Conservation (phyloP, 345 rosid genomes). For the Cardiospermum halicacabum region DNA sequence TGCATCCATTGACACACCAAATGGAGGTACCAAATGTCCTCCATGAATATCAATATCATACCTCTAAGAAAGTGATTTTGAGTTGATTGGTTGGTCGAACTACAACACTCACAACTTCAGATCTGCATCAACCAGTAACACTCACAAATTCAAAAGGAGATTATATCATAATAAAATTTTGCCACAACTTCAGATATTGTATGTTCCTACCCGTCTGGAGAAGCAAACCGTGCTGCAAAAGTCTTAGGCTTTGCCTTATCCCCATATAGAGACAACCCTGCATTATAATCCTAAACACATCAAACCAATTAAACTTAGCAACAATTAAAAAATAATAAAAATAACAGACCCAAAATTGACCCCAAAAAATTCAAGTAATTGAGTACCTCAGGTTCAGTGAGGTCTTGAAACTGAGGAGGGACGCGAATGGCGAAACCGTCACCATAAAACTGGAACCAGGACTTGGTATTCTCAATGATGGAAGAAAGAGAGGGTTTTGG, state of each 20-base stretch:
- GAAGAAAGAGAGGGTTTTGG: conserved; percentile 41
- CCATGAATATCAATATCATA: conserved; percentile 17
- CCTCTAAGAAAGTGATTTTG: conserved; percentile 96
- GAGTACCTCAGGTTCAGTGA: conserved; percentile 87
- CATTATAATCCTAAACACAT: conserved; percentile 63
- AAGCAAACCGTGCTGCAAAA: conserved; percentile 81
- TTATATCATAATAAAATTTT: too few relatives aligned
- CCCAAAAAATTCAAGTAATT: too few relatives aligned
- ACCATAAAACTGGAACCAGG: conserved; percentile 88
- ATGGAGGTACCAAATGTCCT: background rate
- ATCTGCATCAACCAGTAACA: conserved; percentile 44
- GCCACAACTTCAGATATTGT: too few relatives aligned
- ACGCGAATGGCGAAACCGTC: conserved; percentile 78
- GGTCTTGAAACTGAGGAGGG: conserved; percentile 83
- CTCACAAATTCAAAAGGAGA: background rate
- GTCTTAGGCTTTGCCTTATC: conserved; percentile 84
- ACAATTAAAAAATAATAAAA: background rate
- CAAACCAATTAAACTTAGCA: background rate
- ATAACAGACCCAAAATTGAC: too few relatives aligned
- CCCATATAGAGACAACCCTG: conserved; percentile 79
- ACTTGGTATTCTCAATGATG: conserved; percentile 68
- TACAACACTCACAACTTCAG: conserved; percentile 74
- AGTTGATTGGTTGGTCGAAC: conserved; percentile 75
- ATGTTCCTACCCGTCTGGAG: conserved; percentile 68
- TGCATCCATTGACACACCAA: background rate